Conservation (phyloP, 192 early-diverging fungal genomes). For the Backusella circina region DNA sequence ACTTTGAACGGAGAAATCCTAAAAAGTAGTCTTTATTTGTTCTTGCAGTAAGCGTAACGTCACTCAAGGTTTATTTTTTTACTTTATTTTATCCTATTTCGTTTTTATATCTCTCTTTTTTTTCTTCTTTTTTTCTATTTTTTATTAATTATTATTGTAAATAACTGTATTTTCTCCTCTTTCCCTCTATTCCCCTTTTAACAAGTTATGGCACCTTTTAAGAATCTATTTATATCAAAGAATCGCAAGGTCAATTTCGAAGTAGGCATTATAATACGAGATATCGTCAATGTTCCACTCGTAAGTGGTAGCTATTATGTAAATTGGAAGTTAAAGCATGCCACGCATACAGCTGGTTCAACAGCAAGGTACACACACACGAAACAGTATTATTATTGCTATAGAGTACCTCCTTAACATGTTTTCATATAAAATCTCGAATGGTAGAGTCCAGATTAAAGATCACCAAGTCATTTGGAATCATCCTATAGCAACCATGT, state of each 20-base stretch:
- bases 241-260: slow-evolving; percentile 65
- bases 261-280: slow-evolving; percentile 58
- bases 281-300: slow-evolving; percentile 78
- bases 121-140: background rate
- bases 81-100: background rate
- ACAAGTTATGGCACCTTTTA: slow-evolving; percentile 27
- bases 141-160: background rate
- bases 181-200: background rate
- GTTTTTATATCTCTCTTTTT: background rate
- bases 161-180: background rate
- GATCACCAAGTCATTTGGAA: slow-evolving; percentile 65
- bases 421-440: background rate
- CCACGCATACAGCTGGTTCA: slow-evolving; percentile 21
- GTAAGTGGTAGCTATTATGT: slow-evolving; percentile 74
- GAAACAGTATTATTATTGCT: background rate
- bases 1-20: slow-evolving; percentile 1
- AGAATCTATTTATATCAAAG: slow-evolving; percentile 65
- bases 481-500: slow-evolving; percentile 43
- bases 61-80: background rate
- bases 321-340: slow-evolving; percentile 69
- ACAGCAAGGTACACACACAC: slow-evolving; percentile 33
- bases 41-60: background rate
- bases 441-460: slow-evolving; percentile 42
- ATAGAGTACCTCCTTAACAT: background rate
- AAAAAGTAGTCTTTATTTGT: background rate